Evolutionary conservation across 495 filamentous ascomycete genomes (phyloP), one percentile per base, ranked within the genome.

Genomic region (Alectoria sarmentosa): DNA sequence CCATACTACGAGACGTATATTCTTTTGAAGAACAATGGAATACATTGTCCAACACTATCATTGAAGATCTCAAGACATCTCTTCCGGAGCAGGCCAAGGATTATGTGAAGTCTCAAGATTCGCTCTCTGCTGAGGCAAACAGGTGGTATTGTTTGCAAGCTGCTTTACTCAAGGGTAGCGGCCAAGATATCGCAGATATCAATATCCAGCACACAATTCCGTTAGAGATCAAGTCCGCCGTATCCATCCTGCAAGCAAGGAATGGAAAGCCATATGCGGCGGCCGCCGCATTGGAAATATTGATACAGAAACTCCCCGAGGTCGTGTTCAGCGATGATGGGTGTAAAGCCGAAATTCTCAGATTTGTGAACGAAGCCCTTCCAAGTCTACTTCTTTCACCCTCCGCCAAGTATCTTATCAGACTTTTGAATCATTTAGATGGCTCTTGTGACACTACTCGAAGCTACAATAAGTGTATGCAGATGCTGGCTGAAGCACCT

Each of bases 251-350:
- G 21, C 75, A 74, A 48, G 76, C 76, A 34, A 79, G 89, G 57
- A 89, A 92, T 66, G 91, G 90, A 54, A 94, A 94, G 69, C 89
- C 90, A 0, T 96, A 90, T 69, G 90, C 88, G 19, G 88, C 88
- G 19, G 89, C 91, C 26, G 82, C 82, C 8, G 79, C 85, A 5
- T 70, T 94, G 5, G 79, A 83, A 65, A 75, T 79, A 48, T 78
- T 76, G 60, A 67, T 81, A 49, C 73, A 74, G 49, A 73, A 67
- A n/a, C 70, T 84, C 28, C 76, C 79, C 0, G 75, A 74, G 26
- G 63, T 80, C 38, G 38, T 69, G 17, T 38, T 59, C 26, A 30
- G n/a, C 4, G 59, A 76, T 58, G 26, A 61, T 3, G 64, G 63
- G n/a, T 66, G 69, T 26, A 63, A 59, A 46, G 55, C 67, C 1